Evolutionary conservation across 2,329 filamentous ascomycete species (phyloP).

Genomic region (Aspergillus quadricinctus): DNA sequence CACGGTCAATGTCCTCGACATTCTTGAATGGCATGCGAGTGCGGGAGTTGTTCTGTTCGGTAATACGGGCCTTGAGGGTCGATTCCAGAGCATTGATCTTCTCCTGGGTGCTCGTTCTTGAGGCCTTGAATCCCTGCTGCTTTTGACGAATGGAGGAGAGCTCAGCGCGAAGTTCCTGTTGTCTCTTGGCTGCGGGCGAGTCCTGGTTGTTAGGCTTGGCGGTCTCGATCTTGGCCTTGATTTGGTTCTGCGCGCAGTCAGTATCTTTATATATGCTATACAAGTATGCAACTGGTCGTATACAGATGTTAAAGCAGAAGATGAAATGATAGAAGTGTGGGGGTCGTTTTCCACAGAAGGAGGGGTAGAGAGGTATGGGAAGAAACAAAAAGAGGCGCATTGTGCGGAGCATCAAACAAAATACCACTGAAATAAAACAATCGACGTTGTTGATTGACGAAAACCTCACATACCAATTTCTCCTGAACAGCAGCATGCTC

Average conservation of each 20-base stretch:
- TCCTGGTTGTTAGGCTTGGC: slow-evolving; percentile 78
- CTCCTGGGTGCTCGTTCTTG: slow-evolving; percentile 72
- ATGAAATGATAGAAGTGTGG: neutral
- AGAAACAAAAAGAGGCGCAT: neutral
- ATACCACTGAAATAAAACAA: slow-evolving; percentile 4
- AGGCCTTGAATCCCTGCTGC: slow-evolving; percentile 82
- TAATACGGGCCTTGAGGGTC: slow-evolving; percentile 76
- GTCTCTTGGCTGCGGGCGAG: slow-evolving; percentile 73
- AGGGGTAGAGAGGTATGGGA: neutral
- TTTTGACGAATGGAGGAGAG: slow-evolving; percentile 79
- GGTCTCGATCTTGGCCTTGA: slow-evolving; percentile 83
- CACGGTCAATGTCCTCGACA: slow-evolving; percentile 77
- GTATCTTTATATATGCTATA: slow-evolving; percentile 11
- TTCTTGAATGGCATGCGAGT: slow-evolving; percentile 80
- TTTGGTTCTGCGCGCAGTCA: slow-evolving; percentile 64
- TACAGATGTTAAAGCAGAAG: neutral
- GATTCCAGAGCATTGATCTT: slow-evolving; percentile 91
- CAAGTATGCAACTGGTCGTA: neutral
- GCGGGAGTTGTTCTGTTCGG: slow-evolving; percentile 81
- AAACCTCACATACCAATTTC: slow-evolving; percentile 49
- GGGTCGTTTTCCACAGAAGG: neutral
- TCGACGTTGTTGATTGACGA: slow-evolving; percentile 1
- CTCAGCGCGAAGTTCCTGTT: slow-evolving; percentile 78
- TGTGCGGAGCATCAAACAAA: neutral
- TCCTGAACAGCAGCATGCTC: slow-evolving; percentile 75